Evolutionary conservation across 805 yeast species (phyloP), one percentile per base, ranked within the genome.

Genomic region (Barnettozyma vustinii): DNA sequence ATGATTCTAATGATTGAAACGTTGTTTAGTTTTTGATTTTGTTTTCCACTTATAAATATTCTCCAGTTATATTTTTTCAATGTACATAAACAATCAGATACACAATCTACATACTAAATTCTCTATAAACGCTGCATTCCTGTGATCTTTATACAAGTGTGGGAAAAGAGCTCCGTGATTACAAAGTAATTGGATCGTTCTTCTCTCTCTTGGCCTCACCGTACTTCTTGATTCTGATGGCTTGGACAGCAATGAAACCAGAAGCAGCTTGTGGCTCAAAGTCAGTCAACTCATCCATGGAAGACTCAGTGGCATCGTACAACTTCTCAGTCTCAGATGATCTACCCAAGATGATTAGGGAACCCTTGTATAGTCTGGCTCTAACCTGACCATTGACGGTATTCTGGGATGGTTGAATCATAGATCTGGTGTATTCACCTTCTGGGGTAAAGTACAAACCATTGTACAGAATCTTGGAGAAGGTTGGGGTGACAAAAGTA

Each of bases 401-500:
- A 61, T 75, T 80, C 75, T 94, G 99, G 37, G 98, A 91, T 52
- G 97, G 97, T 53, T 81, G 81, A 62, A 94, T 94, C 96, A 89
- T 89, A 19, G 87, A 65, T 75, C 97, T 87, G 65, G 89, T 84
- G 69, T 84, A 94, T 74, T 92, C 99, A 71, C 97, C 87, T 77
- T 94, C 99, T 67, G 99, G 99, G 41, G 96, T 83, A 79, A 89
- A 94, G 78, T 92, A 94, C 80, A 92, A 82, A 71, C 99, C 99
- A 70, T 94, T 94, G 81, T 94, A 94, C 58, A 94, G 79, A 66
- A 88, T 77, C 69, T 84, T 87, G 55, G 98, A 82, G 77, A 89
- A 91, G 46, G 90, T 71, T 62, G 96, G 87, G 40, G 99, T 90
- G 60, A 94, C 99, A 69, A 92, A 94, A 60, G 82, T 84, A 72